phyloP scores from a whole-genome alignment of 306 rosid genomes.

The Vachellia collinsii region DNA sequence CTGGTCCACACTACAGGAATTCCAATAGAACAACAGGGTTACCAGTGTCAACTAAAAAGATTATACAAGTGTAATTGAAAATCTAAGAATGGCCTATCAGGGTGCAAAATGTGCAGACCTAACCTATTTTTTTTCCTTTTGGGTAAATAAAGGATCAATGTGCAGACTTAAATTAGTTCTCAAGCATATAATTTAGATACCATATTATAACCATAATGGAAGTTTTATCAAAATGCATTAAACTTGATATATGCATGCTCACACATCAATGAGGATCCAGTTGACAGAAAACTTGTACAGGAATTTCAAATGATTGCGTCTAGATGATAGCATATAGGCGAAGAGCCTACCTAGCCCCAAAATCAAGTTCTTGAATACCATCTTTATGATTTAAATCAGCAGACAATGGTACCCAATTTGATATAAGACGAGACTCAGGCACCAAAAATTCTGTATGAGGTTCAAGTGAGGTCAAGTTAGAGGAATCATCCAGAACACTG shows the following conservation, averaged over 20 bases:
- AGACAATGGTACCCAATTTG: constrained; percentile 82
- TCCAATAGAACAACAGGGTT: constrained; percentile 39
- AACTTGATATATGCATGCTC: neutral
- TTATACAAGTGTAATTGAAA: constrained; percentile 24
- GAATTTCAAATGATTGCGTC: neutral
- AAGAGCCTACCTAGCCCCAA: constrained; percentile 84
- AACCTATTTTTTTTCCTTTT: no score
- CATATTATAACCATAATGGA: neutral
- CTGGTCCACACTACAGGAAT: constrained; percentile 85
- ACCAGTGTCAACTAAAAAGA: constrained; percentile 24
- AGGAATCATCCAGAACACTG: constrained; percentile 36
- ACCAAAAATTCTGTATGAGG: constrained; percentile 51
- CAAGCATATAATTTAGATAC: constrained; percentile 23
- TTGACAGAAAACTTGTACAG: neutral
- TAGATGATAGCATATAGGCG: constrained; percentile 26
- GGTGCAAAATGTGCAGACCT: constrained; percentile 11
- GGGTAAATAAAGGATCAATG: neutral
- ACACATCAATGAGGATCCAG: constrained; percentile 6
- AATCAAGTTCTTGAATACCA: constrained; percentile 73
- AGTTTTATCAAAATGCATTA: constrained; percentile 10
- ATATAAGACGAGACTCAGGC: constrained; percentile 70
- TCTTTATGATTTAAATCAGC: constrained; percentile 42
- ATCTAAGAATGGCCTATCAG: constrained; percentile 7
- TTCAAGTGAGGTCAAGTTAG: constrained; percentile 52
- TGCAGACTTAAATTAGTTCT: constrained; percentile 19